Base-by-base conservation (phyloP, 2,329 filamentous ascomycete genomes). In the Aspergillus ochraceoroseus region DNA sequence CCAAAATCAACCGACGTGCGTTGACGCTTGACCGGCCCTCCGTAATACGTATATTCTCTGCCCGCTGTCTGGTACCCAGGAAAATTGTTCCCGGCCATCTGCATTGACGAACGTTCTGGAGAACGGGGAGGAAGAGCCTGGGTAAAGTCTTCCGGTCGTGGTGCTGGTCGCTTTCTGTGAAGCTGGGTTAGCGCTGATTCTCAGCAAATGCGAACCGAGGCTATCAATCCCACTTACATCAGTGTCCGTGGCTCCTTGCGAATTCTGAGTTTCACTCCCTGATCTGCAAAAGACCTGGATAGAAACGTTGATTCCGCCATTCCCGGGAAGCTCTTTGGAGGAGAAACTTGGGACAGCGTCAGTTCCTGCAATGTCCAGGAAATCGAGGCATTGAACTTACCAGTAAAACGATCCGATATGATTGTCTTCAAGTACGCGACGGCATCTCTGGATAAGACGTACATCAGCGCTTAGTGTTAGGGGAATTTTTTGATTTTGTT, bases 231-330 rank as follows among this genome's bases (percentile, higher is more conserved):
- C 28, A 61, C 62, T 56, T 46, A 66, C 66, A 67, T 56, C 43
- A 67, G 50, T n/a, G 75, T 75, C 41, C 85, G 75, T 30, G 85
- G 83, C 62, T 94, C 87, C 61, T 94, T 94, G 39, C 87, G 79
- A 32, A 94, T 74, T 37, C 87, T 76, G 20, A 95, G 70, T 36
- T 87, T 82, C 9, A 94, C 85, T 6, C 88, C 88, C 60, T 94
- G 87, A 54, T 94, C 87, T 49, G 84, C 85, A 62, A 95, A 90
- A 0, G 83, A 81, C 36, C 86, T 76, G 1, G 87, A 92, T 29
- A 94, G 67, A 51, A 82, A 80, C 0, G 87, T 92, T 1, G 87
- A 94, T 62, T 90, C 85, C 31, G 78, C 74, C 77, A 92, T 82
- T 22, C 87, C 85, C 7, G 82, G 81, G 58, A 87, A 92, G 39